These are phyloP conservation scores for Eucalyptus coolabah DNA, from an alignment of 345 rosid species.

Conservation along the genomic window DNA sequence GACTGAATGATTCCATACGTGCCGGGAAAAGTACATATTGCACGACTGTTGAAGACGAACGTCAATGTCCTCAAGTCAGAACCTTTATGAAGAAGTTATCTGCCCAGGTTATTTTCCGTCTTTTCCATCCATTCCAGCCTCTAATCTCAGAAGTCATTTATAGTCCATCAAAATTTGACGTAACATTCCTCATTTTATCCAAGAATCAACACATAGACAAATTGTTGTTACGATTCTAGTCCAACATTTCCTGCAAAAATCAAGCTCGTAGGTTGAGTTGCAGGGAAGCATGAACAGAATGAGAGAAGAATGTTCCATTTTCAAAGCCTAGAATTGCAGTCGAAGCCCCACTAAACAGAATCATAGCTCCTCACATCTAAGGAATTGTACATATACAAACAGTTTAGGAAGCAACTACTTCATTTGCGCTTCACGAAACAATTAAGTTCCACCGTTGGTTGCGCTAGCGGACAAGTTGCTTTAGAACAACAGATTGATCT, in stretches of 20 bases:
- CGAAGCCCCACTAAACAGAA: not conserved
- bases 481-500: not conserved
- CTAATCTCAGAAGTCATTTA: not conserved
- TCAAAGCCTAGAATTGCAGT: not conserved
- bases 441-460: not conserved
- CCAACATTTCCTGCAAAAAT: not conserved
- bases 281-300: not conserved
- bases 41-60: not conserved
- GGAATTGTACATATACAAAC: not conserved
- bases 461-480: not conserved
- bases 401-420: not conserved
- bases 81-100: not conserved
- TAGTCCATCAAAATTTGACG: not conserved
- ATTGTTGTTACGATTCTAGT: not conserved
- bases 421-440: not conserved
- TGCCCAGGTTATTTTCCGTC: not conserved
- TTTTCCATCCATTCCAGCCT: not conserved
- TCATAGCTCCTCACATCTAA: not conserved
- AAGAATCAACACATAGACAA: not conserved
- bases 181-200: not conserved
- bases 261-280: not conserved
- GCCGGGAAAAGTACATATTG: not conserved
- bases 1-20: too few species aligned
- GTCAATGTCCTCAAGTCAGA: not conserved
- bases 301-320: not conserved